These are phyloP conservation scores for Fistulifera solaris DNA, from an alignment of 108 stramenopile genomes.

Conservation along the genomic window DNA sequence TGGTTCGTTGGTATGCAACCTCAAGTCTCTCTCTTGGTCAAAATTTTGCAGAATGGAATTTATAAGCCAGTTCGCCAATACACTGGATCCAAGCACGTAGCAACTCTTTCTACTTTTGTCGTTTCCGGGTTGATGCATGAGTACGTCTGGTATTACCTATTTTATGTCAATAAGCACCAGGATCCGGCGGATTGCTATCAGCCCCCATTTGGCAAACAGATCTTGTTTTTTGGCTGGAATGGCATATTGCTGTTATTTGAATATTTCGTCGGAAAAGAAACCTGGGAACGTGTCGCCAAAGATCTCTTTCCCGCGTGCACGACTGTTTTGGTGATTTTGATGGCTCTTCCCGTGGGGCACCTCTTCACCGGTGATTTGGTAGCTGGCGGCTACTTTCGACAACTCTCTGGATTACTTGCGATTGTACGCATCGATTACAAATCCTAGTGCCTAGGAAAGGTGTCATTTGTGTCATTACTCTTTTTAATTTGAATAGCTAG, in stretches of 20 bases:
- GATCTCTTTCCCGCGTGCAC: conserved; percentile 17
- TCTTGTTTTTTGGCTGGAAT: conserved; percentile 50
- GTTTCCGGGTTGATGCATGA: conserved; percentile 46
- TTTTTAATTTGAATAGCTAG: too few relatives aligned
- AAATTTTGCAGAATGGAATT: conserved; percentile 42
- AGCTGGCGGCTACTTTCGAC: too few relatives aligned
- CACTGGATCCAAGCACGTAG: conserved; percentile 6
- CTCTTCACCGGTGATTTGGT: conserved; percentile 36
- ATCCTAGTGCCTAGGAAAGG: too few relatives aligned
- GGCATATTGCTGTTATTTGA: conserved; percentile 22
- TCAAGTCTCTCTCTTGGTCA: too few relatives aligned
- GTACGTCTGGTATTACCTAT: conserved; percentile 11
- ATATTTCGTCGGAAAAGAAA: neutral
- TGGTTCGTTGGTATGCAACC: too few relatives aligned
- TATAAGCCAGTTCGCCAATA: conserved; percentile 30
- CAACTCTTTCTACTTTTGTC: conserved; percentile 32
- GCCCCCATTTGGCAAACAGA: conserved; percentile 25
- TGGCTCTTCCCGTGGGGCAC: conserved; percentile 39
- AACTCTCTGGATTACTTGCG: too few relatives aligned
- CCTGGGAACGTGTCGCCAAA: neutral
- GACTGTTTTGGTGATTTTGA: conserved; percentile 28
- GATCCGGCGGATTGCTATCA: conserved; percentile 4
- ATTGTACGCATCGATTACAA: too few relatives aligned
- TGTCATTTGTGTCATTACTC: too few relatives aligned
- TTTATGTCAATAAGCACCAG: neutral